Conservation (phyloP, 1,139 yeast species). For the Yamadazyma friedrichii region DNA sequence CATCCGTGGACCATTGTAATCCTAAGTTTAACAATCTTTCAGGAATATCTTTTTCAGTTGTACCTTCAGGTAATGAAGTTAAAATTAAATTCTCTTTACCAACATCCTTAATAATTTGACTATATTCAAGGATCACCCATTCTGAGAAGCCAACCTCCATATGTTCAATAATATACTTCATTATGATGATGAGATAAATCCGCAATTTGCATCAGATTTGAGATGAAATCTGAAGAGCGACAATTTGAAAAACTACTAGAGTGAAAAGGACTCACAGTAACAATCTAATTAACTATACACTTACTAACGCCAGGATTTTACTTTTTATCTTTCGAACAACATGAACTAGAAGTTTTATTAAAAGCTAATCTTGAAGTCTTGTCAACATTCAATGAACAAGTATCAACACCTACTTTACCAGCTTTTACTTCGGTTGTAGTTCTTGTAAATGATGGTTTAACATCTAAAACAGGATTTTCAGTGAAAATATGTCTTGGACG, state of each 20-base stretch:
- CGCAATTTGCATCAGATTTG: neutral
- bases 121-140: constrained; percentile 90
- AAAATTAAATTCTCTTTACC: constrained; percentile 74
- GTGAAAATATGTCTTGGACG: constrained; percentile 78
- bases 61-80: constrained; percentile 69
- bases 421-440: constrained; percentile 59
- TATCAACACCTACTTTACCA: constrained; percentile 32
- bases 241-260: neutral
- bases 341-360: constrained; percentile 17
- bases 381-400: constrained; percentile 39
- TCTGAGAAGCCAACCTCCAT: constrained; percentile 97
- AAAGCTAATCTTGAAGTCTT: constrained; percentile 43
- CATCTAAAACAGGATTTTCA: constrained; percentile 74
- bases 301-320: neutral
- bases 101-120: constrained; percentile 77
- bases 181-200: constrained; percentile 18
- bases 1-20: constrained; percentile 78
- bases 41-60: constrained; percentile 68
- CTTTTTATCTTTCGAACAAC: constrained; percentile 10
- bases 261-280: neutral
- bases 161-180: constrained; percentile 94
- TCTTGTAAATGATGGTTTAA: constrained; percentile 66
- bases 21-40: constrained; percentile 56
- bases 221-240: neutral
- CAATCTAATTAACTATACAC: neutral